phyloP scores from a whole-genome alignment of 2,329 filamentous ascomycete species.

The Cercospora sp. region DNA sequence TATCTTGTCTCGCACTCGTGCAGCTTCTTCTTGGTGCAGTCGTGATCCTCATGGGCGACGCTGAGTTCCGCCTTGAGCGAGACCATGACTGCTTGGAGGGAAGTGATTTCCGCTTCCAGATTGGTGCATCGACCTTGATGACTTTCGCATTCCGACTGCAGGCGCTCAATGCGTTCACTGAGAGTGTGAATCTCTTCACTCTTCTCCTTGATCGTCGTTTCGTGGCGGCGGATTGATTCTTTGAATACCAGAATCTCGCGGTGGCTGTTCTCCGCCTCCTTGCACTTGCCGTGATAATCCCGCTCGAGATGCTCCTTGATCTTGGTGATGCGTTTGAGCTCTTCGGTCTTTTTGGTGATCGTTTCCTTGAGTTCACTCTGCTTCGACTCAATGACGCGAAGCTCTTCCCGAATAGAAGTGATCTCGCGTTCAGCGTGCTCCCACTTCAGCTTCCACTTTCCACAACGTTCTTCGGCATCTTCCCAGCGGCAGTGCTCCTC shows the following conservation, averaged over 20 bases:
- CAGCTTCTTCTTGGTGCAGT: slow-evolving; percentile 2
- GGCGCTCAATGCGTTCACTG: slow-evolving; percentile 7
- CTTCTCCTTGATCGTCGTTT: slow-evolving; percentile 9
- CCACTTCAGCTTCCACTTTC: slow-evolving; percentile 9
- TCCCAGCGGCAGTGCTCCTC: slow-evolving; percentile 10
- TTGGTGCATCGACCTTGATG: neutral
- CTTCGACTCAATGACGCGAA: neutral
- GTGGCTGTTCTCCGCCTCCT: neutral
- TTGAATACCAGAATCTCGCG: slow-evolving; percentile 4
- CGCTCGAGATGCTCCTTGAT: slow-evolving; percentile 6
- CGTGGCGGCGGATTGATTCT: slow-evolving; percentile 5
- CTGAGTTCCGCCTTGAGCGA: slow-evolving; percentile 5
- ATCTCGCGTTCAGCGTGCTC: slow-evolving; percentile 8
- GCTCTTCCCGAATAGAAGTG: slow-evolving; percentile 4
- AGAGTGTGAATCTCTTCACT: slow-evolving; percentile 5
- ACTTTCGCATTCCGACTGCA: neutral
- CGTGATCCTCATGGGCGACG: neutral
- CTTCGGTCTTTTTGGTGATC: slow-evolving; percentile 9
- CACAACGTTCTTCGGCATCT: slow-evolving; percentile 10
- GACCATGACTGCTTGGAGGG: neutral
- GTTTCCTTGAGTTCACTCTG: slow-evolving; percentile 2
- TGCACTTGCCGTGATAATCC: slow-evolving; percentile 8
- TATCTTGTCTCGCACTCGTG: slow-evolving; percentile 9
- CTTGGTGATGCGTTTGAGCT: slow-evolving; percentile 11
- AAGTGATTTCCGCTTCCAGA: neutral